These are phyloP conservation scores for Yamadazyma membranifaciens DNA, from an alignment of 1,139 yeast species.

Conservation along the genomic window DNA sequence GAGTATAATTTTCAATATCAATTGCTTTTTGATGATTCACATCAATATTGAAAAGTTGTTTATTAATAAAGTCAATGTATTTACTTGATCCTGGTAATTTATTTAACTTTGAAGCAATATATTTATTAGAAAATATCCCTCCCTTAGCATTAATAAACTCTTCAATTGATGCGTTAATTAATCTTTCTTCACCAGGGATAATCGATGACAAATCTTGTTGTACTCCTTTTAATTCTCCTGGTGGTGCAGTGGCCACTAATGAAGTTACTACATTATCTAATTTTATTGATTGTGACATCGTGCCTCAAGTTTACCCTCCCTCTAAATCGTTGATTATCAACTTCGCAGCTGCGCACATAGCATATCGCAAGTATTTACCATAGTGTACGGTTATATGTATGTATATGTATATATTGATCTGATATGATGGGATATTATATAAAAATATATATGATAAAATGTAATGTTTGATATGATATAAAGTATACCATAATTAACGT, in stretches of 20 bases:
- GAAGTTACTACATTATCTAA: slow-evolving; percentile 25
- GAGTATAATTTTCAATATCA: slow-evolving; percentile 47
- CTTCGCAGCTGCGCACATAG: not conserved
- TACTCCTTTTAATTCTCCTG: slow-evolving; percentile 39
- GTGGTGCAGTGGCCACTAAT: slow-evolving; percentile 39
- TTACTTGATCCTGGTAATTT: slow-evolving; percentile 34
- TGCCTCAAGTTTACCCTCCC: too few relatives aligned
- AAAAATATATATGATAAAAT: too few relatives aligned
- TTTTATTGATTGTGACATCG: slow-evolving; percentile 1
- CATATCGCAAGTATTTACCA: not conserved
- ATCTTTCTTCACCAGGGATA: slow-evolving; percentile 20
- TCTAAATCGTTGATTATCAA: not conserved
- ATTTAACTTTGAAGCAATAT: slow-evolving; percentile 35
- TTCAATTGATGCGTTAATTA: slow-evolving; percentile 31
- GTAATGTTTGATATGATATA: too few relatives aligned
- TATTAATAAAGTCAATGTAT: slow-evolving; percentile 38
- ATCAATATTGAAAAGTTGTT: slow-evolving; percentile 62
- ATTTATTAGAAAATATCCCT: slow-evolving; percentile 28
- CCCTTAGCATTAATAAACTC: slow-evolving; percentile 28
- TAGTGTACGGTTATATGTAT: not conserved
- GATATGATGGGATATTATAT: too few relatives aligned
- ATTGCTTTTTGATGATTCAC: slow-evolving; percentile 43
- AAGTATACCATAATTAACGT: too few relatives aligned
- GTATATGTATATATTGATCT: not conserved
- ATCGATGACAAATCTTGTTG: slow-evolving; percentile 25